These are phyloP conservation scores for Chlamydomonas incerta DNA, from an alignment of 139 green algal genomes.

Conservation along the genomic window DNA sequence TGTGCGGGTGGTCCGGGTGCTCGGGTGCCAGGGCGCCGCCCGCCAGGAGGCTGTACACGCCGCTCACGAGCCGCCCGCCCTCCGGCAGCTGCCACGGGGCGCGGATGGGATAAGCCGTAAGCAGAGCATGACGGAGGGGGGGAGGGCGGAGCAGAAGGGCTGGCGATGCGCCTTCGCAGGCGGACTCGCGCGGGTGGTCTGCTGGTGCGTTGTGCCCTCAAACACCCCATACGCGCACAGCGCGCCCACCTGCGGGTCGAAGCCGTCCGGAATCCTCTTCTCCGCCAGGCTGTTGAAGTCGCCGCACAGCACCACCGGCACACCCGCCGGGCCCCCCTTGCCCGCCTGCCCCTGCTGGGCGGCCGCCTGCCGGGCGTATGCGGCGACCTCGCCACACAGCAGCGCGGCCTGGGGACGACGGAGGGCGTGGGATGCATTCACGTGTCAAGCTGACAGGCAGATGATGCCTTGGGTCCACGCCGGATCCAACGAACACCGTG, in stretches of 20 bases:
- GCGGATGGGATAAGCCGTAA: not conserved
- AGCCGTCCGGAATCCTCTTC: slow-evolving; percentile 42
- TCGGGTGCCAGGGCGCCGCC: slow-evolving; percentile 37
- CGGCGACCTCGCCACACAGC: slow-evolving; percentile 36
- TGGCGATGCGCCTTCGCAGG: too few relatives aligned
- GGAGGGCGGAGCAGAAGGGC: not conserved
- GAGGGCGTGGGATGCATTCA: too few relatives aligned
- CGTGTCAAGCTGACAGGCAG: too few relatives aligned
- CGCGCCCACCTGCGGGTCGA: slow-evolving; percentile 30
- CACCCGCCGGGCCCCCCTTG: not conserved
- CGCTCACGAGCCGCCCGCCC: slow-evolving; percentile 11
- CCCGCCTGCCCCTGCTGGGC: not conserved
- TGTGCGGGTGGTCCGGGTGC: slow-evolving; percentile 48
- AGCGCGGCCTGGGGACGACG: slow-evolving; percentile 18
- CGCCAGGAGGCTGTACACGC: slow-evolving; percentile 59
- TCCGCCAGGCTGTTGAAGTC: slow-evolving; percentile 61
- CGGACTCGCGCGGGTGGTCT: too few relatives aligned
- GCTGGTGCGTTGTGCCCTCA: too few relatives aligned
- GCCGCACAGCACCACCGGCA: slow-evolving; percentile 54
- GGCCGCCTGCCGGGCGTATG: slow-evolving; percentile 3
- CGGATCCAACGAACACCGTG: not conserved
- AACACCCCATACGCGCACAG: not conserved
- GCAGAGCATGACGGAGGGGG: too few relatives aligned
- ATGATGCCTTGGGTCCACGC: too few relatives aligned
- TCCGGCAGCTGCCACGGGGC: not conserved